phyloP scores from a whole-genome alignment of 2,329 filamentous ascomycete species.

The Myotisia sp. region DNA sequence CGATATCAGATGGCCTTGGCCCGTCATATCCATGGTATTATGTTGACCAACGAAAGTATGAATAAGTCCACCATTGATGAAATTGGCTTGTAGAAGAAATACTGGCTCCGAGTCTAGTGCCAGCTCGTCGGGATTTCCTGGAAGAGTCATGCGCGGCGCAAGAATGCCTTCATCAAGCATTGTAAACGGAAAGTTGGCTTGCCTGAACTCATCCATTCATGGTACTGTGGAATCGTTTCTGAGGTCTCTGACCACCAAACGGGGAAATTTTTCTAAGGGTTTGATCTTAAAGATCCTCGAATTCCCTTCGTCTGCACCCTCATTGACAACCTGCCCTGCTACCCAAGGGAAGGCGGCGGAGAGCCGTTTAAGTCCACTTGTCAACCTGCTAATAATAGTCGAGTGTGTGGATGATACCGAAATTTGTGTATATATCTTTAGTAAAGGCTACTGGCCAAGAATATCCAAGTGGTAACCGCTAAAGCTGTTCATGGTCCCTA shows the following conservation, averaged over 20 bases:
- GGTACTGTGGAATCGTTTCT: slow-evolving; percentile 23
- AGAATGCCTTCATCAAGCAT: slow-evolving; percentile 37
- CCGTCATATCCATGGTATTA: slow-evolving; percentile 38
- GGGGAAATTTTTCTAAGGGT: slow-evolving; percentile 19
- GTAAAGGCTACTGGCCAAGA: no score
- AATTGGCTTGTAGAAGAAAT: slow-evolving; percentile 35
- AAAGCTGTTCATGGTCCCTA: no score
- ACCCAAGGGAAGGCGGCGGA: slow-evolving; percentile 33
- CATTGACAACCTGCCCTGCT: slow-evolving; percentile 32
- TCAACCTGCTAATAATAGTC: no score
- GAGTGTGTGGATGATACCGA: no score
- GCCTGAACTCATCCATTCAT: slow-evolving; percentile 26
- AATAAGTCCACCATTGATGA: slow-evolving; percentile 37
- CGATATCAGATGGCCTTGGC: slow-evolving; percentile 34
- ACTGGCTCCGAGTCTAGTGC: slow-evolving; percentile 26
- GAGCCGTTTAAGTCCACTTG: slow-evolving; percentile 27
- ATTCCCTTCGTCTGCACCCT: slow-evolving; percentile 17
- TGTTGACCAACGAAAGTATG: slow-evolving; percentile 39
- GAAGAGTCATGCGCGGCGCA: slow-evolving; percentile 30
- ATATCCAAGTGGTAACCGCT: no score
- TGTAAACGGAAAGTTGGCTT: slow-evolving; percentile 31
- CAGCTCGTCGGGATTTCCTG: slow-evolving; percentile 13
- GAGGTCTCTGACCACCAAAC: no score
- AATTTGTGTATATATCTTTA: no score
- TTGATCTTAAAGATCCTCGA: slow-evolving; percentile 30